Base-by-base conservation (phyloP, 2,329 filamentous ascomycete species). In the Cryphonectria nitschkei region DNA sequence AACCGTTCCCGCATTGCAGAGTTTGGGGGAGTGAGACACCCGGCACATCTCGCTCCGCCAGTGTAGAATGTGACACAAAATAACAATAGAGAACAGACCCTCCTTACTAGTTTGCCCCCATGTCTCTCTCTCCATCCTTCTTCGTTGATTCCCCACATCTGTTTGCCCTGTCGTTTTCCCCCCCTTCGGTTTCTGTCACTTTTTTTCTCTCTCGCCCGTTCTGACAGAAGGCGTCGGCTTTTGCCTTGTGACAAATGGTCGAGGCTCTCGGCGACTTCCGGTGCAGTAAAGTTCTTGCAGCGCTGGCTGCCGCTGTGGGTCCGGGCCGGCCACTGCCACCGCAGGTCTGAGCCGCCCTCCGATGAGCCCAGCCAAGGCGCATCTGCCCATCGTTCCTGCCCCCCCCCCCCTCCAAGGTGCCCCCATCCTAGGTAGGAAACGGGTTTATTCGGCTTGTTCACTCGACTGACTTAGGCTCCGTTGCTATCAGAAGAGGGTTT, bases 201-300 rank as follows among this genome's bases (percentile, higher is more conserved):
- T n/a, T n/a, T n/a, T 8, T n/a, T n/a, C 16, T 22, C 19, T 50
- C 9, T n/a, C 16, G 3, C 37, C 37, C 29, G 22, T n/a, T 56
- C 37, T 67, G 46, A 26, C 65, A 68, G 37, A 26, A 58, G 37
- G 58, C 7, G 19, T 8, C 19, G 46, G 22, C 22, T 50, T 50
- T n/a, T 50, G 26, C 26, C 54, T 16, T 32, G 26, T 58, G 54
- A 32, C 54, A 32, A 32, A 32, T 32, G 29, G 54, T 58, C 29
- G 26, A 58, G 65, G 65, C 65, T 37, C 54, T 67, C 78, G 78
- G 78, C 78, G 78, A 77, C 74, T 75, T 79, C 78, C 78, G 78
- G 74, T 22, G 37, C n/a, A 22, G 41, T 71, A 43, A 50, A 16
- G 65, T 69, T 68, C 70, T 65, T 70, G 64, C 65, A 65, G 61